Conservation (phyloP, 108 stramenopile species). For the Skeletonema menzelii region DNA sequence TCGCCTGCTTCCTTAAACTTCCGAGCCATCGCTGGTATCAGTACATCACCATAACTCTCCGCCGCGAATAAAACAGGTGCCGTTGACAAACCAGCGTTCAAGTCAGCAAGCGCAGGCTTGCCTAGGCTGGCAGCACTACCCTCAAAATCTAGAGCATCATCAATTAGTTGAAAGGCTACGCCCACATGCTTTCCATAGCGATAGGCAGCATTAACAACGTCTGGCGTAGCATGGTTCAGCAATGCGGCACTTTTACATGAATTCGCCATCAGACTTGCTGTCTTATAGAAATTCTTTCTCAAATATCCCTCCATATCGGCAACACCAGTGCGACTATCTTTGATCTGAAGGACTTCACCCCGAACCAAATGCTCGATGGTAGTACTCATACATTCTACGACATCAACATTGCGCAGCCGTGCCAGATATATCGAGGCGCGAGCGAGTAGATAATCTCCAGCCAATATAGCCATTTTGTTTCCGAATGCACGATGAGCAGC, state of each 20-base stretch:
- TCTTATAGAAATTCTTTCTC: slow-evolving; percentile 98
- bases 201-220: slow-evolving; percentile 76
- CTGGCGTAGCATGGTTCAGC: slow-evolving; percentile 66
- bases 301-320: slow-evolving; percentile 82
- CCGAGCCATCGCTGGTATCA: slow-evolving; percentile 79
- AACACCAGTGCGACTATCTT: slow-evolving; percentile 59
- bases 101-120: slow-evolving; percentile 93
- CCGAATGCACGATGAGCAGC: slow-evolving; percentile 95
- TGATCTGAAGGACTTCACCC: slow-evolving; percentile 96
- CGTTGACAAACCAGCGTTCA: slow-evolving; percentile 93
- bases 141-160: slow-evolving; percentile 98
- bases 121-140: slow-evolving; percentile 82
- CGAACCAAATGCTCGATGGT: slow-evolving; percentile 98
- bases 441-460: slow-evolving; percentile 98
- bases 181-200: slow-evolving; percentile 97
- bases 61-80: slow-evolving; percentile 96
- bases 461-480: slow-evolving; percentile 98
- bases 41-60: slow-evolving; percentile 68
- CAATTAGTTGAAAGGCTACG: slow-evolving; percentile 97
- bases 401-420: slow-evolving; percentile 91
- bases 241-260: slow-evolving; percentile 92
- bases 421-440: slow-evolving; percentile 93
- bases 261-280: slow-evolving; percentile 97
- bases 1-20: slow-evolving; percentile 91
- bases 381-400: slow-evolving; percentile 96